Conservation (phyloP, 768 basidiomycete species). For the Tricholoma terreum region DNA sequence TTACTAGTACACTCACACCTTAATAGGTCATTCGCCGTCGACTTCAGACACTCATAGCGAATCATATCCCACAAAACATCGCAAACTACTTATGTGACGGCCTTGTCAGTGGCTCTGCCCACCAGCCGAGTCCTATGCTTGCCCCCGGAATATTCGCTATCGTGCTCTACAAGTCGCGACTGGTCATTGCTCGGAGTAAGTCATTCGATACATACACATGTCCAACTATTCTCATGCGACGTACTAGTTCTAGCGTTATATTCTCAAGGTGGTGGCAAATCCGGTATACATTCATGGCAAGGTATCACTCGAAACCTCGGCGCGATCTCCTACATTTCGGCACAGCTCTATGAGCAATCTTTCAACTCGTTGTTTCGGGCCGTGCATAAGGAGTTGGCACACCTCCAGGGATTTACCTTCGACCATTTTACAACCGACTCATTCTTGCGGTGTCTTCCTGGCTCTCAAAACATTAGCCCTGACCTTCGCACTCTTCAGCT, state of each 20-base stretch:
- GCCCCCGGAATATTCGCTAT: background rate
- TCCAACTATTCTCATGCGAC: no score
- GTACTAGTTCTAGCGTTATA: no score
- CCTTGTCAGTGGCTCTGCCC: background rate
- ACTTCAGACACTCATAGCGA: background rate
- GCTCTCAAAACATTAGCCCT: no score
- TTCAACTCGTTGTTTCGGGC: no score
- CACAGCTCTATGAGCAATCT: no score
- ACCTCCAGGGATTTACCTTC: no score
- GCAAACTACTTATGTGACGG: background rate
- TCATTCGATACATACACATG: no score
- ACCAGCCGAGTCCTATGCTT: background rate
- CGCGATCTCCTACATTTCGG: background rate
- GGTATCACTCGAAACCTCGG: background rate
- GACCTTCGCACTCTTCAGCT: no score
- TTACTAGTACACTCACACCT: background rate
- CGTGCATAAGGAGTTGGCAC: no score
- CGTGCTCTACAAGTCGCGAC: background rate
- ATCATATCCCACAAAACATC: background rate
- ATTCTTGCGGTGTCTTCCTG: no score
- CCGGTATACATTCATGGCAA: background rate
- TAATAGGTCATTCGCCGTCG: background rate
- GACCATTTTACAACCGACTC: no score
- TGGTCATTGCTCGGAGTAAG: background rate
- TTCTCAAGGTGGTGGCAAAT: background rate